Conservation (phyloP, 2,329 filamentous ascomycete genomes). For the Apiospora rasikravindrae region DNA sequence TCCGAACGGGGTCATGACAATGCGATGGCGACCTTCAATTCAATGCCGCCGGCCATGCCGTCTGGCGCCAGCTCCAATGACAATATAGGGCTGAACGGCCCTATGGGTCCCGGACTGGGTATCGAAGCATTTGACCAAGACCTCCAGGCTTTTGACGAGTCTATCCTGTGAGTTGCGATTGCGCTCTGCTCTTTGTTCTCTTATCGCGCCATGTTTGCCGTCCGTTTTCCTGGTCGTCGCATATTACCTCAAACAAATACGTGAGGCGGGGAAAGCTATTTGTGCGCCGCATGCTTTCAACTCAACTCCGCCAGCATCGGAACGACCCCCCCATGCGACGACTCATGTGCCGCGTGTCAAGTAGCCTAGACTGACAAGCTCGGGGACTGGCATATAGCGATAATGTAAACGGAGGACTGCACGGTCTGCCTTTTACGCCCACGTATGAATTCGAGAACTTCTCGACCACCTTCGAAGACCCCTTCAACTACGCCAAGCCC, state of each 20-base stretch:
- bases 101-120: conserved; percentile 37
- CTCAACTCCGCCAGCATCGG: conserved; percentile 20
- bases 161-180: conserved; percentile 54
- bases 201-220: background rate
- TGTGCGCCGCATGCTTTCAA: background rate
- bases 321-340: background rate
- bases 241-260: background rate
- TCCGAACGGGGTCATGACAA: conserved; percentile 39
- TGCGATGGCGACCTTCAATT: conserved; percentile 65
- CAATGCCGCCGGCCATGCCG: conserved; percentile 55
- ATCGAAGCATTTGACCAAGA: conserved; percentile 60
- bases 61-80: conserved; percentile 51
- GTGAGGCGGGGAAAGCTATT: conserved; percentile 11
- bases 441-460: conserved; percentile 67
- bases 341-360: conserved; percentile 4
- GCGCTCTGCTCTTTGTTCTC: background rate
- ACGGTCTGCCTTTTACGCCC: conserved; percentile 58
- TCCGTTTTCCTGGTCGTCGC: background rate
- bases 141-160: conserved; percentile 61
- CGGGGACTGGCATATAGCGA: conserved; percentile 37
- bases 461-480: conserved; percentile 68
- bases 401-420: conserved; percentile 48
- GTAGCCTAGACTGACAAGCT: conserved; percentile 15
- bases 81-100: conserved; percentile 47
- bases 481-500: conserved; percentile 62